phyloP scores from a whole-genome alignment of 2,329 filamentous ascomycete genomes.

The Fusarium sacchari region DNA sequence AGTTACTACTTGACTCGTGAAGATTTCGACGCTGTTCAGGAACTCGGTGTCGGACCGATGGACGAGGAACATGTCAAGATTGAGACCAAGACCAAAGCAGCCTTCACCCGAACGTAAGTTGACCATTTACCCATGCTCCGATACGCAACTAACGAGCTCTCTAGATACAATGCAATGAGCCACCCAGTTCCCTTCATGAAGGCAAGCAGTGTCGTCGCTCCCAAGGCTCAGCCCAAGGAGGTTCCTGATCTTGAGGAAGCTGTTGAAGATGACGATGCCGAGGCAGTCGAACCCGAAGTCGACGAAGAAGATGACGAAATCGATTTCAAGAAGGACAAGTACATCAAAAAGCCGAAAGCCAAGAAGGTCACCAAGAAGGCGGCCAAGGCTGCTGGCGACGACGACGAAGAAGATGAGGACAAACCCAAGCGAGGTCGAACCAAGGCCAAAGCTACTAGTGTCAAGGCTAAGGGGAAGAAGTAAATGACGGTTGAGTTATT shows the following conservation, averaged over 20 bases:
- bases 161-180: slow-evolving; percentile 83
- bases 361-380: slow-evolving; percentile 62
- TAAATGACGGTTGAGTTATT: slow-evolving; percentile 18
- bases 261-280: slow-evolving; percentile 88
- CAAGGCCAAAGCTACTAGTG: slow-evolving; percentile 52
- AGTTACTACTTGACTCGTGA: slow-evolving; percentile 95
- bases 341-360: slow-evolving; percentile 89
- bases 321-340: slow-evolving; percentile 95
- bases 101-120: slow-evolving; percentile 87
- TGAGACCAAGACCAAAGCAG: slow-evolving; percentile 84
- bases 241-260: slow-evolving; percentile 96
- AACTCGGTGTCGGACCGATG: slow-evolving; percentile 89
- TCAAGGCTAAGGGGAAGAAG: slow-evolving; percentile 62
- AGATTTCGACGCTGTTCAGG: slow-evolving; percentile 91
- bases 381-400: slow-evolving; percentile 57
- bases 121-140: not conserved
- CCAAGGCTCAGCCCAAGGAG: slow-evolving; percentile 77
- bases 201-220: slow-evolving; percentile 77
- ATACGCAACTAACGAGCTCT: slow-evolving; percentile 22
- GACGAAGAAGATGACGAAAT: slow-evolving; percentile 76
- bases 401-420: slow-evolving; percentile 55
- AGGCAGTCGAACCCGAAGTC: slow-evolving; percentile 66
- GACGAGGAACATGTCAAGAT: slow-evolving; percentile 79
- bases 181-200: slow-evolving; percentile 98
- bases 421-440: slow-evolving; percentile 62